phyloP scores from a whole-genome alignment of 306 rosid genomes.

The Quercus glauca region DNA sequence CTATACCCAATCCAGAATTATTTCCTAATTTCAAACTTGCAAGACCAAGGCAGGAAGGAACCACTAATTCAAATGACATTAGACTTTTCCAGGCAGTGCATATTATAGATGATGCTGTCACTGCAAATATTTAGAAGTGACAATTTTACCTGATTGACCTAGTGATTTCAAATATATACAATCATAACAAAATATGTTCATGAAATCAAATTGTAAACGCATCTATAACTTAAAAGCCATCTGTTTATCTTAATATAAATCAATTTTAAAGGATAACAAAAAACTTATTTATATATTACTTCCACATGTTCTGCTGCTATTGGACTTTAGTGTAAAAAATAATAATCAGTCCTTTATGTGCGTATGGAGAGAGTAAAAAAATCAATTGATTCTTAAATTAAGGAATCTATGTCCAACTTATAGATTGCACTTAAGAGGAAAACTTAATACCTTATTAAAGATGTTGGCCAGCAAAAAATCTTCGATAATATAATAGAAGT shows the following conservation, averaged over 20 bases:
- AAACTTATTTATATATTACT: background rate
- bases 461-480: slow-evolving; percentile 78
- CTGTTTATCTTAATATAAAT: background rate
- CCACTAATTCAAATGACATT: background rate
- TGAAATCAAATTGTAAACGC: background rate
- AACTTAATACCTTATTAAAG: slow-evolving; percentile 59
- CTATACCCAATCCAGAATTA: background rate
- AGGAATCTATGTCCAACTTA: background rate
- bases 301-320: background rate
- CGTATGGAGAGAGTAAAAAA: background rate
- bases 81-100: background rate
- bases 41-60: background rate
- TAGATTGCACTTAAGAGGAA: background rate
- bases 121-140: background rate
- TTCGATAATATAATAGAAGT: slow-evolving; percentile 68
- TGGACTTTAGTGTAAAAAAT: background rate
- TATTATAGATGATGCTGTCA: background rate
- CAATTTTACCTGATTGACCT: background rate
- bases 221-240: background rate
- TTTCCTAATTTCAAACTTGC: background rate
- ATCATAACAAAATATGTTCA: background rate
- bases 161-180: background rate
- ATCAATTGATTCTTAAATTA: background rate
- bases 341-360: background rate
- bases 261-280: background rate